Conservation (phyloP, 495 filamentous ascomycete genomes). For the Neohortaea acidophila region DNA sequence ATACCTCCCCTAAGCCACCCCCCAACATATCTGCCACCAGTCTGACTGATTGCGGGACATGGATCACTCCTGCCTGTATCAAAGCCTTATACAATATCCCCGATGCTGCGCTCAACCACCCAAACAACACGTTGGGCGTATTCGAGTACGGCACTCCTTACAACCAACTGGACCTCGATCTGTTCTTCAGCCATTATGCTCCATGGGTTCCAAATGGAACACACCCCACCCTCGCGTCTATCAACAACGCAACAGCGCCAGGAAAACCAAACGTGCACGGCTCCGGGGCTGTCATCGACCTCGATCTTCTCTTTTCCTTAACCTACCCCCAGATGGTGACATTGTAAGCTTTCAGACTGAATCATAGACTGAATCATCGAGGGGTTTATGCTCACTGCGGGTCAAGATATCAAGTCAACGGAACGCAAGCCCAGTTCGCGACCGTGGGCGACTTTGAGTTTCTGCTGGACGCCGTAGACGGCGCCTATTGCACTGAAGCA, state of each 20-base stretch:
- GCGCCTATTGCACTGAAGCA: conserved; percentile 31
- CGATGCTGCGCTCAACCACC: conserved; percentile 23
- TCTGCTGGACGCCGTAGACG: conserved; percentile 32
- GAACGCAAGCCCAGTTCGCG: no score
- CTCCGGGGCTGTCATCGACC: conserved; percentile 14
- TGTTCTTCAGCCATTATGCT: conserved; percentile 12
- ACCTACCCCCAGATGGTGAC: no score
- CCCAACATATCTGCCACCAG: no score
- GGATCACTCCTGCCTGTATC: conserved; percentile 41
- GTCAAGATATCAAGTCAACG: no score
- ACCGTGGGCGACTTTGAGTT: no score
- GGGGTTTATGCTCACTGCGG: conserved; percentile 20
- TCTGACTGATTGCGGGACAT: conserved; percentile 27
- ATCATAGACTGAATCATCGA: conserved; percentile 23
- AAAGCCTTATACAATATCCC: conserved; percentile 39
- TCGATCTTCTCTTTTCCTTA: conserved; percentile 25
- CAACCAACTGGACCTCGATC: conserved; percentile 12
- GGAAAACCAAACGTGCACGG: no score
- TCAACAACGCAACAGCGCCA: conserved; percentile 13
- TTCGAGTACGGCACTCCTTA: conserved; percentile 28
- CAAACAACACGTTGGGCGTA: conserved; percentile 38
- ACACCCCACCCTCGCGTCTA: conserved; percentile 12
- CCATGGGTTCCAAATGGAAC: conserved; percentile 12
- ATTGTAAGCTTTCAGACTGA: no score
- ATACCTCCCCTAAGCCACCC: no score